phyloP scores from a whole-genome alignment of 129 eudicot species.

The Artemisia tridentata region DNA sequence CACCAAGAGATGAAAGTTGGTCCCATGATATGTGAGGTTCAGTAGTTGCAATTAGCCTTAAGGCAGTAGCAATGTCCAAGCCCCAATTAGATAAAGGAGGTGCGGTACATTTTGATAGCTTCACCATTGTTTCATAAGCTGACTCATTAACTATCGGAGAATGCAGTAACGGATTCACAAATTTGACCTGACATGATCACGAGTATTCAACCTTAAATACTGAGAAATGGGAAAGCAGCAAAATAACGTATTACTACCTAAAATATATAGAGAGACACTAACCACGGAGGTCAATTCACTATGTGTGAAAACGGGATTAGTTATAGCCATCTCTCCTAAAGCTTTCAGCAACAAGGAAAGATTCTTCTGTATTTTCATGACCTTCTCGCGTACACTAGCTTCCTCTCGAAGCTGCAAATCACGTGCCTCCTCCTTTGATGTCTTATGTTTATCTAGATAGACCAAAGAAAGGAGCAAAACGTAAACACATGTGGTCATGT shows the following conservation, averaged over 20 bases:
- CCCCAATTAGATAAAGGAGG: constrained; percentile 91
- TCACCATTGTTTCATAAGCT: constrained; percentile 87
- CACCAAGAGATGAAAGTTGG: constrained; percentile 64
- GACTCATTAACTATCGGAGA: constrained; percentile 78
- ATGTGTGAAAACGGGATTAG: constrained; percentile 91
- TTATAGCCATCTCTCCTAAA: constrained; percentile 83
- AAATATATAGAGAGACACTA: constrained; percentile 24
- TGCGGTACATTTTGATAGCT: constrained; percentile 79
- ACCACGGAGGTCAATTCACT: constrained; percentile 93
- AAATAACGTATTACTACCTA: background rate
- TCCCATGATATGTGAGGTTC: constrained; percentile 56
- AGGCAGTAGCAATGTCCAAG: constrained; percentile 89
- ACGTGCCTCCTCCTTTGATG: constrained; percentile 98
- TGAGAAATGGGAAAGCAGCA: constrained; percentile 13
- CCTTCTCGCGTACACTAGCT: constrained; percentile 66
- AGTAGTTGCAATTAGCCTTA: constrained; percentile 65
- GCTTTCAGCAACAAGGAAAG: constrained; percentile 76
- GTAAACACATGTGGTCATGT: background rate
- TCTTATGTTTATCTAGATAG: constrained; percentile 78
- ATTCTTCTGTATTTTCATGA: constrained; percentile 62
- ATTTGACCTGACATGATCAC: constrained; percentile 56
- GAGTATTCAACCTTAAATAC: background rate
- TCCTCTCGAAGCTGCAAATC: constrained; percentile 87
- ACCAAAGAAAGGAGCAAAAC: constrained; percentile 21
- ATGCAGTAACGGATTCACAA: constrained; percentile 71